Evolutionary conservation across 495 filamentous ascomycete species (phyloP), one percentile per base, ranked within the genome.

Genomic region (Tuber indicum): DNA sequence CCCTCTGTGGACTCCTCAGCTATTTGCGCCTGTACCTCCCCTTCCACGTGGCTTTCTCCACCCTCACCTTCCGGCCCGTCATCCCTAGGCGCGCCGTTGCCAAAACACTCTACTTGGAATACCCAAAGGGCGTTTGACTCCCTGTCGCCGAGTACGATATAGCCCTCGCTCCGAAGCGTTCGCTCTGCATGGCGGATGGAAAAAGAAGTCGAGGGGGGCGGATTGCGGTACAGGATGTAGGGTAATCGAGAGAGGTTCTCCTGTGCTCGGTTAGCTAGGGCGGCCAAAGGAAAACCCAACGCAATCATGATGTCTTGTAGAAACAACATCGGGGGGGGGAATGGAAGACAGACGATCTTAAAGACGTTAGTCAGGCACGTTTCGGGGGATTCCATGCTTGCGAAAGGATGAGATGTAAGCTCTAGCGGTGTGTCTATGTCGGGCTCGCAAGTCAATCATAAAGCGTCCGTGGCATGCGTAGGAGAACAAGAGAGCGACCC

Each of bases 291-390:
- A 72, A 46, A 41, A 17, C 23, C 36, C 14, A 66, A 66, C 58
- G 36, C 8, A 26, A 66, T 36, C 58, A 26, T 17, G 26, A 36
- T 19, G 58, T 36, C 26, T 49, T 58, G n/a, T 19, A 23, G 39
- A 75, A 62, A 44, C 45, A 46, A 3, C 12, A 66, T 19, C 43
- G 49, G 42, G 7, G 49, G 42, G 7, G 19, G 71, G 19, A 46
- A 71, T n/a, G 70, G 75, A 23, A 44, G 32, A 75, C 81, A 39
- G 79, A 83, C 82, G 74, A 83, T 83, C 74, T 83, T 83, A 75
- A 83, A 75, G 76, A 81, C 79, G 73, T 83, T 83, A 69, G 82
- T 83, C 75, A 83, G 71, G 74, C 79, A 84, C 41, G 80, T 74
- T 71, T 82, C 80, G 73, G 74, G 81, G 74, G 81, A 82, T 82